These are phyloP conservation scores for Aureoboletus auriporus DNA, from an alignment of 768 basidiomycete species.

Conservation along the genomic window DNA sequence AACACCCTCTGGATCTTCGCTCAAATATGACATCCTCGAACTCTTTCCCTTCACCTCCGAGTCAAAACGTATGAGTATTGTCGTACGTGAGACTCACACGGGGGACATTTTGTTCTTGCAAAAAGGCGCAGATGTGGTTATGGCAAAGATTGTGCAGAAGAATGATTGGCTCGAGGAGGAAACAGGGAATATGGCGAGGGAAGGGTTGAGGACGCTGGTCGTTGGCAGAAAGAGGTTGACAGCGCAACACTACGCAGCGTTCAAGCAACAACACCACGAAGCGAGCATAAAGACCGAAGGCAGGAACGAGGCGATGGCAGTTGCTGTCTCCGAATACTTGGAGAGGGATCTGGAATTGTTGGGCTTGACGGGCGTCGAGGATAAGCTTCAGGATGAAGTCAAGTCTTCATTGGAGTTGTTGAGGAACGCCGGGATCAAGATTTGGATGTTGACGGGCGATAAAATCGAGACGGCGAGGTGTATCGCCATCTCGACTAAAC, in stretches of 20 bases:
- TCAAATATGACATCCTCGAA: slow-evolving; percentile 84
- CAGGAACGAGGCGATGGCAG: slow-evolving; percentile 75
- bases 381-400: slow-evolving; percentile 97
- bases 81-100: slow-evolving; percentile 74
- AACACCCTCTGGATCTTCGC: slow-evolving; percentile 56
- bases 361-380: slow-evolving; percentile 97
- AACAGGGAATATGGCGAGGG: slow-evolving; percentile 96
- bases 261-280: slow-evolving; percentile 65
- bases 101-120: slow-evolving; percentile 88
- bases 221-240: slow-evolving; percentile 79
- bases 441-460: slow-evolving; percentile 99
- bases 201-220: slow-evolving; percentile 92
- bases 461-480: slow-evolving; percentile 99
- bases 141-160: slow-evolving; percentile 89
- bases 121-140: slow-evolving; percentile 98
- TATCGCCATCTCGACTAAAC: slow-evolving; percentile 95
- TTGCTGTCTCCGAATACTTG: slow-evolving; percentile 69
- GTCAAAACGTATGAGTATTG: slow-evolving; percentile 98
- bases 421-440: slow-evolving; percentile 95
- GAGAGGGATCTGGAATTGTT: slow-evolving; percentile 90
- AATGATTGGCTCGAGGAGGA: slow-evolving; percentile 99
- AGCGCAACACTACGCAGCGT: slow-evolving; percentile 64
- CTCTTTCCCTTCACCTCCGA: slow-evolving; percentile 99
- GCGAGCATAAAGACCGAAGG: slow-evolving; percentile 80
- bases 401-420: slow-evolving; percentile 89